Evolutionary conservation across 1,284 basidiomycete species (phyloP).

Genomic region (Heterobasidion parviporum): DNA sequence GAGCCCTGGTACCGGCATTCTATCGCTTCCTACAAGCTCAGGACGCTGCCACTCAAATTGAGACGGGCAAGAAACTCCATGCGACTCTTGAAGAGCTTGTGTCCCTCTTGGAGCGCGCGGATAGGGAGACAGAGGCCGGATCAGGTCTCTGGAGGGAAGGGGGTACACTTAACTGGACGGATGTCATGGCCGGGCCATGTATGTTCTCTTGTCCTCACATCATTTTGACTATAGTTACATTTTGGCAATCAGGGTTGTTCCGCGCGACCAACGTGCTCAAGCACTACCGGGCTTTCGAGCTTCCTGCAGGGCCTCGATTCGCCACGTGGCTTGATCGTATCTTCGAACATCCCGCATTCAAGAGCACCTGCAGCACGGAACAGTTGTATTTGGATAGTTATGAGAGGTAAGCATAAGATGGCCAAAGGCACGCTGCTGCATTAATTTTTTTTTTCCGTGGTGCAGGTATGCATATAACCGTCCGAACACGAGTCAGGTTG

Average conservation of each 20-base stretch:
- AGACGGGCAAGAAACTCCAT: slow-evolving; percentile 47
- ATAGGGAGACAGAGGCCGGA: slow-evolving; percentile 33
- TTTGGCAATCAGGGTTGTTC: slow-evolving; percentile 45
- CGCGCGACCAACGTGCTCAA: slow-evolving; percentile 57
- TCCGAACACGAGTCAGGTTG: slow-evolving; percentile 66
- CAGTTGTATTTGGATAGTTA: slow-evolving; percentile 73
- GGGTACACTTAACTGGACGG: slow-evolving; percentile 54
- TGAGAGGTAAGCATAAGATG: slow-evolving; percentile 38
- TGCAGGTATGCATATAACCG: slow-evolving; percentile 64
- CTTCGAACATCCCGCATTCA: slow-evolving; percentile 56
- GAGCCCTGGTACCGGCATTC: slow-evolving; percentile 63
- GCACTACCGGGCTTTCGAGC: slow-evolving; percentile 61
- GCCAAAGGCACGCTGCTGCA: neutral
- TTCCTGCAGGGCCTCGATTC: slow-evolving; percentile 42
- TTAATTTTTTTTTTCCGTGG: neutral
- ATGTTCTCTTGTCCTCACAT: slow-evolving; percentile 16
- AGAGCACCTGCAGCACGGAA: slow-evolving; percentile 62
- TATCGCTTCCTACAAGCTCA: slow-evolving; percentile 77
- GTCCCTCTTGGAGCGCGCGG: slow-evolving; percentile 49
- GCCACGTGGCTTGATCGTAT: slow-evolving; percentile 46
- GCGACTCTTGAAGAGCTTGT: slow-evolving; percentile 48
- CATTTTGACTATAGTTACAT: neutral
- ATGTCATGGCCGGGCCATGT: slow-evolving; percentile 76
- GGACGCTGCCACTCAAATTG: slow-evolving; percentile 46
- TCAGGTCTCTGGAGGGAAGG: slow-evolving; percentile 49